Evolutionary conservation across 1,139 yeast genomes (phyloP), one percentile per base, ranked within the genome.

Genomic region (Yamadazyma sp.): DNA sequence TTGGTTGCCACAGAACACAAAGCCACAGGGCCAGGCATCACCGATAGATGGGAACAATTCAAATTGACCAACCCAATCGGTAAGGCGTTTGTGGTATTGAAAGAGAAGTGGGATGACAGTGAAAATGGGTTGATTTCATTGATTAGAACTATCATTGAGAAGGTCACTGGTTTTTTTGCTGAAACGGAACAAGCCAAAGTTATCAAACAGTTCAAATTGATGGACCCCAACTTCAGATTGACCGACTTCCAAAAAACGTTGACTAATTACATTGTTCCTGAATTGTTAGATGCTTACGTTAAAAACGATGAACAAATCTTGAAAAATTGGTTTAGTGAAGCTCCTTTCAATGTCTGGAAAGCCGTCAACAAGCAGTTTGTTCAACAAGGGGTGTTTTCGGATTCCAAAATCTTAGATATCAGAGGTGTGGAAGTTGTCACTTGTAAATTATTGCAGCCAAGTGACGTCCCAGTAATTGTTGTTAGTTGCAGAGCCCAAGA

Each of bases 401-500:
- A 94, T 53, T 94, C 97, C 38, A 80, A 81, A 49, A 88, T 94
- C 49, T 75, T 92, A 58, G 99, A 94, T 61, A 87, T 94, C 53
- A 81, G 99, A 66, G 96, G 96, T 34, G 95, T 91, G 31, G 98
- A 92, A 53, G 83, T 94, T 48, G 86, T 88, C 45, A 85, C 91
- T 44, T 89, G 95, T 50, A 89, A 87, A 69, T 71, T 84, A 52
- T 77, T 94, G 44, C 95, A 88, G 55, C 98, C 98, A 34, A 87
- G 89, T 51, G 95, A 92, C 58, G 76, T 82, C 31, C 99, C 99
- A 12, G 98, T 91, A 14, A 72, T 89, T 49, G 97, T 94, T 42
- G 89, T 89, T 44, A 87, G 95, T 44, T 91, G 98, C 61, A 81
- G 98, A 62, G 98, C 96, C 9, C 98, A 94, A 69, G 99, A 94